Evolutionary conservation across 768 basidiomycete genomes (phyloP).

Genomic region (Pleurotus tuber-regium): DNA sequence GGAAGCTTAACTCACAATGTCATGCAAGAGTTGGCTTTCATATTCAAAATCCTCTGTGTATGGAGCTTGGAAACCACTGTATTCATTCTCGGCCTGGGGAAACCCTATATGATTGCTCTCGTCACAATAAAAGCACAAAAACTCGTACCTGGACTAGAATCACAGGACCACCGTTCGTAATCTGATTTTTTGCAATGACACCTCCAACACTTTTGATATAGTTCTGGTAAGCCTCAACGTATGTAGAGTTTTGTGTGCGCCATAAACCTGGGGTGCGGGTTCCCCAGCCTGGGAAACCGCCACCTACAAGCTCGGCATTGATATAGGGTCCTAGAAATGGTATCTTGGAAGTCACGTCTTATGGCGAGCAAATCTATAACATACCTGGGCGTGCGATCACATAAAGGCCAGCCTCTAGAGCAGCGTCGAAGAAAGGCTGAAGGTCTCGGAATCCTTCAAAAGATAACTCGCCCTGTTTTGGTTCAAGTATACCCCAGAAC

Average conservation of each 20-base stretch:
- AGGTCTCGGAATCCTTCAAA: constrained; percentile 55
- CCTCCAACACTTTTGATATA: constrained; percentile 47
- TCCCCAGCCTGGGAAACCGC: constrained; percentile 58
- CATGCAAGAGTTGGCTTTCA: constrained; percentile 30
- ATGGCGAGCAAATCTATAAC: background rate
- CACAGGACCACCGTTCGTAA: constrained; percentile 58
- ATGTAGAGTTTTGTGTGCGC: constrained; percentile 39
- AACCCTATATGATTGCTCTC: background rate
- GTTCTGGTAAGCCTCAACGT: constrained; percentile 45
- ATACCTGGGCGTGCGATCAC: constrained; percentile 50
- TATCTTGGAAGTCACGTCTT: background rate
- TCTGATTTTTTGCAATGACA: constrained; percentile 49
- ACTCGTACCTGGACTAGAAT: constrained; percentile 36
- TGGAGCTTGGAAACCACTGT: constrained; percentile 37
- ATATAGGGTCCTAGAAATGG: constrained; percentile 35
- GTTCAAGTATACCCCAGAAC: constrained; percentile 43
- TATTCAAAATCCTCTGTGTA: constrained; percentile 40
- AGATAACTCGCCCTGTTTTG: constrained; percentile 47
- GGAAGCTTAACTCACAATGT: constrained; percentile 24
- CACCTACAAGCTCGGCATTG: constrained; percentile 49
- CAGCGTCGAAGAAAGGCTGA: constrained; percentile 54
- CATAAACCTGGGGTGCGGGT: constrained; percentile 46
- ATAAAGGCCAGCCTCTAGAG: constrained; percentile 52
- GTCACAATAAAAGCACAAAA: background rate
- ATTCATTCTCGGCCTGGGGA: constrained; percentile 52